Percentiles rank a stretch among this genome's conserved stretches.
These are phyloP conservation scores for Cercis canadensis DNA, from an alignment of 306 rosid species.

Conservation along the genomic window DNA sequence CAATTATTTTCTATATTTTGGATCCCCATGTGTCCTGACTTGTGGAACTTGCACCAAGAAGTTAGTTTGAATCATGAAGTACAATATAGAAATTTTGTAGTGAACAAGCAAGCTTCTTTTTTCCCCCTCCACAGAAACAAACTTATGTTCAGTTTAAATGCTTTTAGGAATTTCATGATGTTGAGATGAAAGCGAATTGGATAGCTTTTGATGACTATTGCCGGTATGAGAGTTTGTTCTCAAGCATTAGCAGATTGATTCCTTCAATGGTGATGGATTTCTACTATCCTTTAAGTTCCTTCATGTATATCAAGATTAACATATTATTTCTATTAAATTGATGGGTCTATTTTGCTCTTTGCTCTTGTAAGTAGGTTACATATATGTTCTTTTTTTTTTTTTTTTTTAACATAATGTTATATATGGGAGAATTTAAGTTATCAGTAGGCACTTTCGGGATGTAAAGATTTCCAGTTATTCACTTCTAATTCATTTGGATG, in stretches of 20 bases:
- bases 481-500: background rate
- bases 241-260: conserved; percentile 15
- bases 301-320: conserved; percentile 4
- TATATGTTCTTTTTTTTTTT: too few species aligned
- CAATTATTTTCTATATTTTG: background rate
- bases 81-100: conserved; percentile 8
- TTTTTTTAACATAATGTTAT: too few species aligned
- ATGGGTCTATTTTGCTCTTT: conserved; percentile 24
- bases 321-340: background rate
- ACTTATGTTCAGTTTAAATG: conserved; percentile 35
- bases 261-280: conserved; percentile 30
- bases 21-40: too few species aligned
- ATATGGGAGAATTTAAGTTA: background rate
- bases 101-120: conserved; percentile 1
- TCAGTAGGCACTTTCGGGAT: background rate
- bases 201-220: conserved; percentile 71
- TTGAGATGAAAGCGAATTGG: conserved; percentile 77
- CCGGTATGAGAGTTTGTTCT: conserved; percentile 56
- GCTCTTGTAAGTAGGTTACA: conserved; percentile 8
- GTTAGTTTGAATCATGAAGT: conserved; percentile 14
- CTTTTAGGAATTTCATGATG: conserved; percentile 59
- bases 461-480: background rate
- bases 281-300: conserved; percentile 23
- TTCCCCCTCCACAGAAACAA: background rate
- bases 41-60: background rate